These are phyloP conservation scores for Calonectria ilicicola DNA, from an alignment of 2,329 filamentous ascomycete species.

Conservation along the genomic window DNA sequence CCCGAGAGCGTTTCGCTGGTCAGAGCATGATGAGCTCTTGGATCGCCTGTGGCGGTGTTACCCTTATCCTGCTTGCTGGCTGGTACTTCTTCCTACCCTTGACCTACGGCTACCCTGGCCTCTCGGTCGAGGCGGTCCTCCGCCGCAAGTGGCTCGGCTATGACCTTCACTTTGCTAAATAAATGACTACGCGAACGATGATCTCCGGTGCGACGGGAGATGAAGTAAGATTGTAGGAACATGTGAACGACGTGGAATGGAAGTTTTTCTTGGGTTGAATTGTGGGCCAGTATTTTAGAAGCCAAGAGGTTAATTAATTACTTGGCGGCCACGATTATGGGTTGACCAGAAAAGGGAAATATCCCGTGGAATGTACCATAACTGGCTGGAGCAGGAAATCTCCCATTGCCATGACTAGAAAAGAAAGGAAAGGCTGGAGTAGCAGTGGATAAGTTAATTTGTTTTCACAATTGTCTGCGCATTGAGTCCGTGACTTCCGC, in stretches of 20 bases:
- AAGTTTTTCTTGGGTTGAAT: conserved; percentile 15
- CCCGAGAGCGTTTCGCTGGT: conserved; percentile 82
- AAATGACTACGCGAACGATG: conserved; percentile 47
- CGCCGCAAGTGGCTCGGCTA: conserved; percentile 96
- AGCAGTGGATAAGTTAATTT: conserved; percentile 3
- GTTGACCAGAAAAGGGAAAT: neutral
- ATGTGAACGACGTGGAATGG: conserved; percentile 10
- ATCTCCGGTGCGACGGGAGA: neutral
- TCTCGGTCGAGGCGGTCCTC: conserved; percentile 81
- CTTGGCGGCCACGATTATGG: conserved; percentile 15
- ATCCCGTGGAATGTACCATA: conserved; percentile 21
- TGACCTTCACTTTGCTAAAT: conserved; percentile 99
- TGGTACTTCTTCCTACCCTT: conserved; percentile 96
- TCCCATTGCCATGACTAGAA: conserved; percentile 4
- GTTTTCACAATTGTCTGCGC: neutral
- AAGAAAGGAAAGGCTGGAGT: neutral
- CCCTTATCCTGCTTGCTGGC: conserved; percentile 76
- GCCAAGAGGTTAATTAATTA: conserved; percentile 12
- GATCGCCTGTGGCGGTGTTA: conserved; percentile 80
- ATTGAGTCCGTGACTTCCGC: neutral
- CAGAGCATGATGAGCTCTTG: conserved; percentile 84
- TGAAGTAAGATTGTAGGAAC: conserved; percentile 17
- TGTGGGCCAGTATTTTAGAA: conserved; percentile 8
- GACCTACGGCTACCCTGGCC: conserved; percentile 93
- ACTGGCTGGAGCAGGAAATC: conserved; percentile 19